phyloP scores from a whole-genome alignment of 345 rosid genomes.

The Camelina laxa region DNA sequence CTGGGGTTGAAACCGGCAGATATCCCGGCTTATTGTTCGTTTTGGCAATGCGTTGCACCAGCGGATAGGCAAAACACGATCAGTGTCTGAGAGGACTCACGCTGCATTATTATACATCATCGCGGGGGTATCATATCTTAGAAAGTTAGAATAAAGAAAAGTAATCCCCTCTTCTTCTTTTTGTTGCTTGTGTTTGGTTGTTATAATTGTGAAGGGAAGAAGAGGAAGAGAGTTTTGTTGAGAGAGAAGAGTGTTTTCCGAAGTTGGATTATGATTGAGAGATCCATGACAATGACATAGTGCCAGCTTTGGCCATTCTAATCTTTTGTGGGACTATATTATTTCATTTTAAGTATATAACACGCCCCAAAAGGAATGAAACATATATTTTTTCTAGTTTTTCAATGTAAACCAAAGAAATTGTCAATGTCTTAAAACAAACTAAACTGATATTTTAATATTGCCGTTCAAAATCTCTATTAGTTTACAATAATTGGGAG shows the following conservation, averaged over 20 bases:
- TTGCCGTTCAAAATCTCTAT: too few relatives aligned
- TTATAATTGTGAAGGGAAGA: background rate
- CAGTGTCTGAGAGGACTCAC: constrained; percentile 48
- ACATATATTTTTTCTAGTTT: background rate
- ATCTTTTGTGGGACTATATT: constrained; percentile 14
- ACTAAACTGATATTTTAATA: background rate
- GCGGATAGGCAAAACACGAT: constrained; percentile 61
- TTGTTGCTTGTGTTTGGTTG: constrained; percentile 8
- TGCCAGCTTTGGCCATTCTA: constrained; percentile 33
- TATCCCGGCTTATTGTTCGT: constrained; percentile 67
- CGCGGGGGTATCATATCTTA: constrained; percentile 12
- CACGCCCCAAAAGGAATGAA: background rate
- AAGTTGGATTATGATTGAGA: constrained; percentile 30
- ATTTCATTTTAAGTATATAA: constrained; percentile 22
- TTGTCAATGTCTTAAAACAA: background rate
- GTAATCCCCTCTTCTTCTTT: background rate
- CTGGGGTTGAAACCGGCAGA: constrained; percentile 74
- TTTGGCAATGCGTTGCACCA: constrained; percentile 97
- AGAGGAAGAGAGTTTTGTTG: constrained; percentile 26
- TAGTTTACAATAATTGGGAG: background rate
- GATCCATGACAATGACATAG: constrained; percentile 5
- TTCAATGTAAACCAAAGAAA: background rate
- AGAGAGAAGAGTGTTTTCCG: background rate
- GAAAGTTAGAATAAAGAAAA: constrained; percentile 22
- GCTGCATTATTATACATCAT: constrained; percentile 8